These are phyloP conservation scores for Cercospora beticola DNA, from an alignment of 2,329 filamentous ascomycete species.

Conservation along the genomic window DNA sequence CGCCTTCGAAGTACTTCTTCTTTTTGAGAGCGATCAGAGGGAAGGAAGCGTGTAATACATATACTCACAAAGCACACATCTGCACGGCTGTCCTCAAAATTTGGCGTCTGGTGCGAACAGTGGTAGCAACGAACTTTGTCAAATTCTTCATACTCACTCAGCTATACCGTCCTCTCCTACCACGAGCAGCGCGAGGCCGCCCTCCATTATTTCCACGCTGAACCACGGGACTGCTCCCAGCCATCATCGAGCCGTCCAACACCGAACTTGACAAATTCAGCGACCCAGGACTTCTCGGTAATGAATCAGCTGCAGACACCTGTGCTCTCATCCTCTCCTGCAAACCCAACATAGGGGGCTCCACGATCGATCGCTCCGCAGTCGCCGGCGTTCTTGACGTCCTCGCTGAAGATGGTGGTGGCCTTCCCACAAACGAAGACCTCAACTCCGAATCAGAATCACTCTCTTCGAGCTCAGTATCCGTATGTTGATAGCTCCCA, in stretches of 20 bases:
- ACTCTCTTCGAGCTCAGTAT: slow-evolving; percentile 51
- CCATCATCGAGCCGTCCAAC: slow-evolving; percentile 37
- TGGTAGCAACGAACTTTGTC: background rate
- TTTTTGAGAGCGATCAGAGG: background rate
- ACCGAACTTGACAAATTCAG: slow-evolving; percentile 38
- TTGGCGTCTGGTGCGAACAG: background rate
- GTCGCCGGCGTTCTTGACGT: slow-evolving; percentile 15
- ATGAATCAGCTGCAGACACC: slow-evolving; percentile 31
- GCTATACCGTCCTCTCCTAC: slow-evolving; percentile 12
- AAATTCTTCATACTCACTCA: background rate
- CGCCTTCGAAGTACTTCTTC: background rate
- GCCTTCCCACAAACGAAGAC: slow-evolving; percentile 30
- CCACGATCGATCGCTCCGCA: slow-evolving; percentile 12
- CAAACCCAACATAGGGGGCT: slow-evolving; percentile 21
- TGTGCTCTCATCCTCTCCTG: slow-evolving; percentile 36
- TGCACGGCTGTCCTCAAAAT: background rate
- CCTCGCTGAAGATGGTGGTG: background rate
- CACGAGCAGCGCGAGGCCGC: slow-evolving; percentile 8
- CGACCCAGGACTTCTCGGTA: slow-evolving; percentile 37
- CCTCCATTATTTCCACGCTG: slow-evolving; percentile 26
- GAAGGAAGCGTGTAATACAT: background rate
- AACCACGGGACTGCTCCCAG: slow-evolving; percentile 39
- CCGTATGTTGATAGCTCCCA: slow-evolving; percentile 56
- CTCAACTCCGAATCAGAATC: slow-evolving; percentile 30
- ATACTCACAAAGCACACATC: background rate